These are phyloP conservation scores for Teratosphaeria pseudoeucalypti DNA, from an alignment of 2,329 filamentous ascomycete genomes.

Conservation along the genomic window DNA sequence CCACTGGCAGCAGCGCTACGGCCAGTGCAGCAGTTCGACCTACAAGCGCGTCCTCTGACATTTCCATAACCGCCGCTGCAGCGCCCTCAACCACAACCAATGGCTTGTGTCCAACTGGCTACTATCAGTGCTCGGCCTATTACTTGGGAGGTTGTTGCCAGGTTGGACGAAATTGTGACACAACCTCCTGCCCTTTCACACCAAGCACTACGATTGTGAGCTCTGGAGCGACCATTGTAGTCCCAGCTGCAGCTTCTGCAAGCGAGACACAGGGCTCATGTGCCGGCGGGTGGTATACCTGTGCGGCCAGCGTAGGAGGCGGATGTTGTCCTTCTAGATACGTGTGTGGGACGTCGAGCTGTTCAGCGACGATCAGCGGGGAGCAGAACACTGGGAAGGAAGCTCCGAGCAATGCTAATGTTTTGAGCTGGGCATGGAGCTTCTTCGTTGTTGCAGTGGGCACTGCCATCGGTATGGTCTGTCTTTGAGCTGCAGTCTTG, in stretches of 20 bases:
- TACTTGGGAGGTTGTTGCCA: constrained; percentile 80
- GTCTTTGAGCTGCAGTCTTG: constrained; percentile 17
- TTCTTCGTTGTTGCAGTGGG: constrained; percentile 21
- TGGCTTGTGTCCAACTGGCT: constrained; percentile 67
- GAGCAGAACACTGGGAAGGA: constrained; percentile 45
- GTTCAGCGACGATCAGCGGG: constrained; percentile 46
- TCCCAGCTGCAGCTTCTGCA: constrained; percentile 26
- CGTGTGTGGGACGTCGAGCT: constrained; percentile 59
- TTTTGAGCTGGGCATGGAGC: constrained; percentile 22
- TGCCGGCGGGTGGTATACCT: constrained; percentile 69
- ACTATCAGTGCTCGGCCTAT: constrained; percentile 79
- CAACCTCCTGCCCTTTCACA: constrained; percentile 61
- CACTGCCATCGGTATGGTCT: constrained; percentile 30
- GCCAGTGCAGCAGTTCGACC: constrained; percentile 25
- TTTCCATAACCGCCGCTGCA: constrained; percentile 14
- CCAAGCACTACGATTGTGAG: constrained; percentile 54
- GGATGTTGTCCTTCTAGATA: constrained; percentile 80
- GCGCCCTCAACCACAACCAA: constrained; percentile 15
- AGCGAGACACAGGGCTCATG: constrained; percentile 41
- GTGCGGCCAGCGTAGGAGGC: constrained; percentile 53
- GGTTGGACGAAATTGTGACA: constrained; percentile 74
- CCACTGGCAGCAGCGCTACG: constrained; percentile 11
- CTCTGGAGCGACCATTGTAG: constrained; percentile 57
- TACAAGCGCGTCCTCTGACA: constrained; percentile 7
- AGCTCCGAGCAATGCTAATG: constrained; percentile 27